These are phyloP conservation scores for Schizonepeta tenuifolia DNA, from an alignment of 257 asterid genomes.

Conservation along the genomic window DNA sequence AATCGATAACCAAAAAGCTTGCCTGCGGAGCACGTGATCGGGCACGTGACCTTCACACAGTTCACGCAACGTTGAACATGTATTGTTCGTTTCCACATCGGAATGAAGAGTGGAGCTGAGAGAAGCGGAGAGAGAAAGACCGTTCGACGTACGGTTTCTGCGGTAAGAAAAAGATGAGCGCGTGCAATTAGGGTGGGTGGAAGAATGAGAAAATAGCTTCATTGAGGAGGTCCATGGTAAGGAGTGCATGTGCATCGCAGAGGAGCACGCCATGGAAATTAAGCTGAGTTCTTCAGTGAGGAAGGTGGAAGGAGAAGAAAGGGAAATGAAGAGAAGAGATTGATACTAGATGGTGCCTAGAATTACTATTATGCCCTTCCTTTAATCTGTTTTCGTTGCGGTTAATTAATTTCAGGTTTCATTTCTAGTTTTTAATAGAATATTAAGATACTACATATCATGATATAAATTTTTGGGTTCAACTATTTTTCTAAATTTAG, in stretches of 20 bases:
- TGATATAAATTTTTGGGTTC: no score
- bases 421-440: neutral
- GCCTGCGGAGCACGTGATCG: conserved; percentile 77
- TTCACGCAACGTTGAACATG: conserved; percentile 50
- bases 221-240: conserved; percentile 41
- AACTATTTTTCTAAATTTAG: no score
- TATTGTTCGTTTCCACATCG: conserved; percentile 33
- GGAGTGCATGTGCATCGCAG: conserved; percentile 44
- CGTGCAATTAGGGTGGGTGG: conserved; percentile 14
- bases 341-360: neutral
- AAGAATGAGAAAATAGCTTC: conserved; percentile 8
- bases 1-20: conserved; percentile 27
- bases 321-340: conserved; percentile 28
- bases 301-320: conserved; percentile 16
- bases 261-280: conserved; percentile 54
- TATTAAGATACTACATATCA: no score
- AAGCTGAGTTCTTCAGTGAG: conserved; percentile 7
- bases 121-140: conserved; percentile 48
- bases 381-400: neutral
- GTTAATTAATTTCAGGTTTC: neutral
- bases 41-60: conserved; percentile 81
- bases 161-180: neutral
- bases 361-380: conserved; percentile 17
- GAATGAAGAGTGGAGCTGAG: conserved; percentile 38
- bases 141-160: conserved; percentile 15